Base-by-base conservation (phyloP, 2,329 filamentous ascomycete genomes). In the Chalaropsis ovoidea region DNA sequence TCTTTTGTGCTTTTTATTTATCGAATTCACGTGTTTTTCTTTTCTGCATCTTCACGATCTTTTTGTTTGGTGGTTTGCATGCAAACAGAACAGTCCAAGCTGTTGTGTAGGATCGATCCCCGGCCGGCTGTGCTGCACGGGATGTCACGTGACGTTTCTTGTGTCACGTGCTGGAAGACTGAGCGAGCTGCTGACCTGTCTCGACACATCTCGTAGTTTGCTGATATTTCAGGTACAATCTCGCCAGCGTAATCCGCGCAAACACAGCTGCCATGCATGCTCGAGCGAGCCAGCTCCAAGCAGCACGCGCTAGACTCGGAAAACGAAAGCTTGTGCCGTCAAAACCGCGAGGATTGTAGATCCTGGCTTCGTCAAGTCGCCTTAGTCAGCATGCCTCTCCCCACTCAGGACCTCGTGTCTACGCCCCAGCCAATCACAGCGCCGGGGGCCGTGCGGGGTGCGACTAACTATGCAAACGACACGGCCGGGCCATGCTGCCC, bases 401-500 rank as follows among this genome's bases (percentile, higher is more conserved):
- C 65, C 65, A 67, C 65, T 67, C 62, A 64, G 39, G 58, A 67
- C 65, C 62, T 67, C 56, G 62, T 67, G 65, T 62, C 56, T 24
- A 54, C 11, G 2, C 19, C 3, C 39, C 43, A 63, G 22, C 65
- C 65, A 67, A 67, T 67, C 65, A 64, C 15, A 17, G 62, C 19
- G 43, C 19, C 19, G 4, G 1, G 15, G 17, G 43, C 65, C 35
- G 65, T 67, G 62, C 62, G 54, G 45, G 31, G 65, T 67, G 45
- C 61, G 43, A 31, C 24, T 39, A 67, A 22, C n/a, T 17, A 63
- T 3, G 54, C 27, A 39, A 58, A 10, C 54, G 54, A 39, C 54
- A 58, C 54, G 24, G 54, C 15, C n/a, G 27, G 15, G 22, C 54
- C 31, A 58, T 39, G 8, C 8, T 39, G 35, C 35, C 35, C 35